These are phyloP conservation scores for Circinella umbellata DNA, from an alignment of 371 early-diverging fungal species.

Conservation along the genomic window DNA sequence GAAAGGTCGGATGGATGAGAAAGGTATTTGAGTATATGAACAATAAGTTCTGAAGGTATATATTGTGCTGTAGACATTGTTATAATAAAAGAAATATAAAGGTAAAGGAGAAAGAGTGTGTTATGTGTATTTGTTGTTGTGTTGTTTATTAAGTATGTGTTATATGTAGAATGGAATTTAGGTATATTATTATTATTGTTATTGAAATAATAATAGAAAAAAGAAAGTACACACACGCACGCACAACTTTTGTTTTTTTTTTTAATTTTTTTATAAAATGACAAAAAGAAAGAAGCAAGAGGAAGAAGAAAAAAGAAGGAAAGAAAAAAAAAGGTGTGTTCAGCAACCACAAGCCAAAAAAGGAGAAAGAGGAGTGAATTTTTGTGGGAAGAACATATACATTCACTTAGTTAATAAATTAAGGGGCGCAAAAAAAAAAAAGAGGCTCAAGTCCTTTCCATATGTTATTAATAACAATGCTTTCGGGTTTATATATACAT, in stretches of 20 bases:
- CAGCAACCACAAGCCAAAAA: constrained; percentile 9
- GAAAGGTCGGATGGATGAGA: constrained; percentile 41
- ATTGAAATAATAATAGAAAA: no score
- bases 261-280: no score
- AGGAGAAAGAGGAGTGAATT: constrained; percentile 12
- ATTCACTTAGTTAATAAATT: neutral
- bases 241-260: no score
- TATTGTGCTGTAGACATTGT: constrained; percentile 27
- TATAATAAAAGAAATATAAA: neutral
- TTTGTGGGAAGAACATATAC: constrained; percentile 5
- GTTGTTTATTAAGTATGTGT: no score
- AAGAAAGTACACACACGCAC: no score
- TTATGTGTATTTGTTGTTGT: neutral
- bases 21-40: constrained; percentile 52
- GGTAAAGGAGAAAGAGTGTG: neutral
- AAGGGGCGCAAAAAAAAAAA: no score
- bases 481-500: no score
- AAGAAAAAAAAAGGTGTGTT: constrained; percentile 6
- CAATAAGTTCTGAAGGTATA: constrained; percentile 52
- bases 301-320: constrained; percentile 11
- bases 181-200: no score
- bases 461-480: no score
- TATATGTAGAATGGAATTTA: no score
- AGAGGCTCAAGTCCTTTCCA: no score
- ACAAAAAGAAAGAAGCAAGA: constrained; percentile 16